These are phyloP conservation scores for Aspergillus pseudotamarii DNA, from an alignment of 2,329 filamentous ascomycete species.

Conservation along the genomic window DNA sequence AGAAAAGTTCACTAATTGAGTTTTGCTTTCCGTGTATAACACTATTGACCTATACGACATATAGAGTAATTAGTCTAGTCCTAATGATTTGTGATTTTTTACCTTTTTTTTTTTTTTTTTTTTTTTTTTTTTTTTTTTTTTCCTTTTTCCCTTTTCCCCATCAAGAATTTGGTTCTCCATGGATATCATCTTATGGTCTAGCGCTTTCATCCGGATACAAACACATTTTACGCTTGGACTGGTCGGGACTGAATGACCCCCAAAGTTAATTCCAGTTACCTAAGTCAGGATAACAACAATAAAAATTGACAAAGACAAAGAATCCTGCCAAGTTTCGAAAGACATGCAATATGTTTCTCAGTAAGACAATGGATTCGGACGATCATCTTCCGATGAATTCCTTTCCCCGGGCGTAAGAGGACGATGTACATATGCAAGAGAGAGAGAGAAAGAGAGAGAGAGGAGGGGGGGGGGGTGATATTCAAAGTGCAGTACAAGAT, in stretches of 20 bases:
- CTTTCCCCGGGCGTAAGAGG: not conserved
- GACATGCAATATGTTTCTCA: not conserved
- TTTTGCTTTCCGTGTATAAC: not conserved
- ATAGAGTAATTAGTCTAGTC: not conserved
- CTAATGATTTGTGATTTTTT: not conserved
- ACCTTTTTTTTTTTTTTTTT: not conserved
- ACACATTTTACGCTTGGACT: not conserved
- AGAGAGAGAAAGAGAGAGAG: not conserved
- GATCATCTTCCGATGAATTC: conserved; percentile 19
- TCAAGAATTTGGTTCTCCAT: not conserved
- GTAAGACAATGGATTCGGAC: conserved; percentile 13
- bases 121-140: not conserved
- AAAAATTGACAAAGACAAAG: not conserved
- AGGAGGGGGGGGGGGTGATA: not conserved
- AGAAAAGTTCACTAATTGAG: not conserved
- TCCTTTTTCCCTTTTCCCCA: not conserved
- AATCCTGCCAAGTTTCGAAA: not conserved
- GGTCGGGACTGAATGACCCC: not conserved
- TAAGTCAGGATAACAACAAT: not conserved
- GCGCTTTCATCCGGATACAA: not conserved
- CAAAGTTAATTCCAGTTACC: not conserved
- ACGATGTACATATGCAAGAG: not conserved
- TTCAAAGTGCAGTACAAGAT: conserved; percentile 13
- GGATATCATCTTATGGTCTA: not conserved
- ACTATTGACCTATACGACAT: not conserved